phyloP scores from a whole-genome alignment of 2,329 filamentous ascomycete species.

The Fusarium temperatum region DNA sequence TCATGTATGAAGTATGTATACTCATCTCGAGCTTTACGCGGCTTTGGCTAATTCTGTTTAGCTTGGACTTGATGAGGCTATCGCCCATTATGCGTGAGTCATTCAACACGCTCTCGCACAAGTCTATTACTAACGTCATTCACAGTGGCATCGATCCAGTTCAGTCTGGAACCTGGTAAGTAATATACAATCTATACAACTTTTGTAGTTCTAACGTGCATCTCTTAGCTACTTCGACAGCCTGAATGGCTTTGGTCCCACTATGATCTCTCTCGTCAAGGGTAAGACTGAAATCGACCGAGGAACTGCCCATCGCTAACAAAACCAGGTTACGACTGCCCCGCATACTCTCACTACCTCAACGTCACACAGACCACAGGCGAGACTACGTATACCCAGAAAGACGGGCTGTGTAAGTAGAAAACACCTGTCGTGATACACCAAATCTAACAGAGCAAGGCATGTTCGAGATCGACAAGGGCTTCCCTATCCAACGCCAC shows the following conservation, averaged over 20 bases:
- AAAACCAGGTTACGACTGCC: neutral
- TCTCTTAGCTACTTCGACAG: neutral
- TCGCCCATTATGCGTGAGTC: neutral
- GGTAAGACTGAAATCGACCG: neutral
- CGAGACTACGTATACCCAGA: neutral
- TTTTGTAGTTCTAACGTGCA: neutral
- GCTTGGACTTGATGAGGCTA: constrained; percentile 1
- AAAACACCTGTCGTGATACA: rapidly evolving
- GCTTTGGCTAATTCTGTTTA: neutral
- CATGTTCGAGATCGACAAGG: constrained; percentile 7
- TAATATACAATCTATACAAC: rapidly evolving
- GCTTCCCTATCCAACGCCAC: constrained; percentile 2
- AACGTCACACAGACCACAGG: neutral
- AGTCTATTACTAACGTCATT: rapidly evolving
- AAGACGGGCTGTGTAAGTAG: neutral
- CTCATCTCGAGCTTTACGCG: rapidly evolving
- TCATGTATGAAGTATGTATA: neutral
- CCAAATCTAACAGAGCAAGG: neutral
- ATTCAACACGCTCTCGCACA: rapidly evolving
- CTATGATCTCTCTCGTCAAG: neutral
- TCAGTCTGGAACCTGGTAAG: neutral
- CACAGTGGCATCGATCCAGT: neutral
- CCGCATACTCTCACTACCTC: neutral
- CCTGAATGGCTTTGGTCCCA: neutral
- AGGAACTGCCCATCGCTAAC: rapidly evolving